These are phyloP conservation scores for Hexamita inflata DNA, from an alignment of 208 protist genomes.

Conservation along the genomic window DNA sequence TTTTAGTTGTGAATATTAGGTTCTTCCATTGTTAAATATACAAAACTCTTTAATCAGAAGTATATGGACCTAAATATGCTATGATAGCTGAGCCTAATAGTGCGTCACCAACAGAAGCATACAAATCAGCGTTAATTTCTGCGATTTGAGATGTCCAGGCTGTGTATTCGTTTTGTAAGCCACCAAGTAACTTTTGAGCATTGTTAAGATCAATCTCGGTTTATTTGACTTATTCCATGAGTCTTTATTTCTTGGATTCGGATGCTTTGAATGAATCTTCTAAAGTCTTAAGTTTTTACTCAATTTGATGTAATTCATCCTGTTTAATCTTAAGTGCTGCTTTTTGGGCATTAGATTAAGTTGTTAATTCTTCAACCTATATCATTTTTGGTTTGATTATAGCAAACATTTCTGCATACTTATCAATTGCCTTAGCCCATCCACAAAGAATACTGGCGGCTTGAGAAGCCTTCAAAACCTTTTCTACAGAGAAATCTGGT, in stretches of 20 bases:
- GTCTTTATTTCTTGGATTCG: constrained; percentile 18
- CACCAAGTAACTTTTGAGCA: constrained; percentile 69
- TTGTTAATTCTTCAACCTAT: constrained; percentile 65
- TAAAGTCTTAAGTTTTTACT: constrained; percentile 55
- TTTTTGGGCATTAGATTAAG: constrained; percentile 65
- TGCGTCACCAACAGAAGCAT: not conserved
- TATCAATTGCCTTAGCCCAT: constrained; percentile 79
- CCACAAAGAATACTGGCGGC: constrained; percentile 77
- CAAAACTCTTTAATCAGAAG: constrained; percentile 63
- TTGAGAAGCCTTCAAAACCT: constrained; percentile 66
- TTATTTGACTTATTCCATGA: constrained; percentile 38
- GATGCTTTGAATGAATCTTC: constrained; percentile 38
- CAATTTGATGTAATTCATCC: constrained; percentile 55
- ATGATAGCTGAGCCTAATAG: constrained; percentile 81
- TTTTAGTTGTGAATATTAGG: too few species aligned
- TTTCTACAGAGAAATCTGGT: constrained; percentile 71
- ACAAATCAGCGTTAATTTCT: not conserved
- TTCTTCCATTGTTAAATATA: constrained; percentile 16
- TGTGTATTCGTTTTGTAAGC: constrained; percentile 76
- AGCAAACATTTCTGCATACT: constrained; percentile 71
- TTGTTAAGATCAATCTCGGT: constrained; percentile 41
- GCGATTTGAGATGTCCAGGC: constrained; percentile 67
- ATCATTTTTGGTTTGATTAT: constrained; percentile 74
- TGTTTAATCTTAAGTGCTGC: constrained; percentile 65
- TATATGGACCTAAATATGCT: constrained; percentile 86